Evolutionary conservation across 805 yeast species (phyloP), one percentile per base, ranked within the genome.

Genomic region (Kluyveromyces siamensis): DNA sequence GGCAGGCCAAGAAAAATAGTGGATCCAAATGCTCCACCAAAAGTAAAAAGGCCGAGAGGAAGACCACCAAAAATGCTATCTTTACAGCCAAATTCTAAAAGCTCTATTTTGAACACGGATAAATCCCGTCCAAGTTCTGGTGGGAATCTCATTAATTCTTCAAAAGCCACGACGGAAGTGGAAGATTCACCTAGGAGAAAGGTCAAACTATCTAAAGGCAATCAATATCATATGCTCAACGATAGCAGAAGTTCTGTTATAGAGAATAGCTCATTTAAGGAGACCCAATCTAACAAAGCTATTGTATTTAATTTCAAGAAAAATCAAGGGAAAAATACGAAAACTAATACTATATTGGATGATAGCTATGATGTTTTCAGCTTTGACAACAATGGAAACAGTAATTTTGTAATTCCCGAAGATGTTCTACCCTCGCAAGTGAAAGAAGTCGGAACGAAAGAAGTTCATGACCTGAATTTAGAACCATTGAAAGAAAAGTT

Each of bases 311-410:
- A 50, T 37, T 50, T 50, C 46, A 50, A 50, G 21, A 37, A 38
- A 17, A 36, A 41, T 14, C 27, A 41, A 6, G 30, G 30, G 16
- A 41, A 45, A 36, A 8, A 17, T 3, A 50, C 54, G n/a, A 53
- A 61, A 47, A 54, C 53, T 16, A 64, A 64, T 52, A 56, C 54
- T 30, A 52, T 64, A 10, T 42, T 64, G 18, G 68, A 64, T 45
- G 66, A 64, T 40, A 62, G 63, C 43, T 54, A 54, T 18, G 68
- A 61, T 49, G 66, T 60, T 5, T 54, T 63, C 37, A 61, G 66
- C 41, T 64, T 63, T 38, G 59, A 60, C 46, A 55, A 57, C 10
- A 58, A 60, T 18, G 67, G 67, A 1, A 57, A 59, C 41, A 60
- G 59, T 30, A 50, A 59, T 2, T 64, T 64, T 48, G 56, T 59